phyloP scores from a whole-genome alignment of 2,329 filamentous ascomycete genomes.

The Cercospora sojina region DNA sequence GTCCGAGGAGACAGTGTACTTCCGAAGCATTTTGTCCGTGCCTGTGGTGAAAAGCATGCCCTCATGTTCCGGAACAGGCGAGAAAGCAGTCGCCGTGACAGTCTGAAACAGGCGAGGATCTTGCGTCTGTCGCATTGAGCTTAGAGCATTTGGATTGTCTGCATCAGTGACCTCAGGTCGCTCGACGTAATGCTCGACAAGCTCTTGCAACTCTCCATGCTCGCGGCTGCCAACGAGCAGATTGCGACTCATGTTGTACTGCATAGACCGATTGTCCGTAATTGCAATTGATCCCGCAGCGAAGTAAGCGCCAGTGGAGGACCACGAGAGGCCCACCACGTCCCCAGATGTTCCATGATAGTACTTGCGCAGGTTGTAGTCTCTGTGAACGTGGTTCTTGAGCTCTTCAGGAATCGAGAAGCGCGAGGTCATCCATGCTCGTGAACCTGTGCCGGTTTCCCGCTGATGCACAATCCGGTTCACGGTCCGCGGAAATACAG shows the following conservation, averaged over 20 bases:
- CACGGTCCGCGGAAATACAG: conserved; percentile 22
- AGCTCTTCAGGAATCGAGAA: conserved; percentile 29
- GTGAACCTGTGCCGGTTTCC: conserved; percentile 28
- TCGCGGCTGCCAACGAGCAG: conserved; percentile 53
- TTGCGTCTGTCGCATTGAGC: conserved; percentile 50
- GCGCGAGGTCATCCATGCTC: conserved; percentile 22
- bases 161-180: conserved; percentile 43
- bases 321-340: conserved; percentile 58
- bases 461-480: conserved; percentile 31
- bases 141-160: conserved; percentile 43
- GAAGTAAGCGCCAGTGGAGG: conserved; percentile 54
- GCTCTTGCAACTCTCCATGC: conserved; percentile 48
- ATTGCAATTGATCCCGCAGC: conserved; percentile 58
- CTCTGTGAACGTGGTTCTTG: conserved; percentile 38
- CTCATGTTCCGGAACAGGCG: conserved; percentile 34
- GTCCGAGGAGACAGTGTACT: conserved; percentile 32
- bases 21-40: conserved; percentile 52
- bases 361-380: conserved; percentile 46
- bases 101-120: conserved; percentile 57
- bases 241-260: conserved; percentile 61
- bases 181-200: conserved; percentile 53
- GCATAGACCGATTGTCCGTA: conserved; percentile 56
- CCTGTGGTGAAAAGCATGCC: conserved; percentile 45
- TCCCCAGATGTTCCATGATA: conserved; percentile 62
- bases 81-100: conserved; percentile 56